phyloP scores from a whole-genome alignment of 345 rosid species.

The Salix viminalis region DNA sequence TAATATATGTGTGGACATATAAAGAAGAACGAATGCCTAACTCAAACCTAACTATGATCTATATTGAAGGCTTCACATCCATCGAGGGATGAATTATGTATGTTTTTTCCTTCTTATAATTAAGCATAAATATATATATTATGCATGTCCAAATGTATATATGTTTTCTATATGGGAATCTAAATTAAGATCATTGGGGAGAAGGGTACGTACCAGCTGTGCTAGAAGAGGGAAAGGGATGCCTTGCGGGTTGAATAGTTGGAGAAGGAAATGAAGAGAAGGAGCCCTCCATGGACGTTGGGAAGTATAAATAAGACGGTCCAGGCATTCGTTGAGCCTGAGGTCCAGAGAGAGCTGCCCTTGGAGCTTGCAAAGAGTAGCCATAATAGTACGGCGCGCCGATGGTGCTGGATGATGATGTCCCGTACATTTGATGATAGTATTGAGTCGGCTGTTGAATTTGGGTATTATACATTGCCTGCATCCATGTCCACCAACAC shows the following conservation, averaged over 20 bases:
- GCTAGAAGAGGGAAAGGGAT: slow-evolving; percentile 35
- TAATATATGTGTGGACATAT: not conserved
- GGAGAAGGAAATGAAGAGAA: slow-evolving; percentile 33
- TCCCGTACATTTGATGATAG: slow-evolving; percentile 61
- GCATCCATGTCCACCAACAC: slow-evolving; percentile 14
- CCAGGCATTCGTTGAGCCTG: slow-evolving; percentile 37
- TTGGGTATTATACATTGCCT: slow-evolving; percentile 66
- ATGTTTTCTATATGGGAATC: too few species aligned
- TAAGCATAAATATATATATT: not conserved
- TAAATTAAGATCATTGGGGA: not conserved
- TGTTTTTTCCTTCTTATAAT: too few species aligned
- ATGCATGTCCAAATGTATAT: not conserved
- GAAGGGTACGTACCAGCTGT: slow-evolving; percentile 38
- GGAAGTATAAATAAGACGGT: slow-evolving; percentile 51
- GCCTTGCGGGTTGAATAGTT: slow-evolving; percentile 37
- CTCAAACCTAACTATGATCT: too few species aligned
- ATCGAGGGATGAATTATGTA: too few species aligned
- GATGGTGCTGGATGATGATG: slow-evolving; percentile 34
- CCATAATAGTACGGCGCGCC: slow-evolving; percentile 58
- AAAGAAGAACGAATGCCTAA: too few species aligned
- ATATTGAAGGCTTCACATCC: too few species aligned
- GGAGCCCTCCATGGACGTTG: slow-evolving; percentile 41
- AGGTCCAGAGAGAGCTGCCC: slow-evolving; percentile 43
- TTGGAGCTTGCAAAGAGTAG: slow-evolving; percentile 55
- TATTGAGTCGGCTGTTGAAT: slow-evolving; percentile 53